Percentiles rank a stretch among this genome's conserved stretches.
phyloP scores from a whole-genome alignment of 495 filamentous ascomycete species.

The Thermochaetoides thermophila region DNA sequence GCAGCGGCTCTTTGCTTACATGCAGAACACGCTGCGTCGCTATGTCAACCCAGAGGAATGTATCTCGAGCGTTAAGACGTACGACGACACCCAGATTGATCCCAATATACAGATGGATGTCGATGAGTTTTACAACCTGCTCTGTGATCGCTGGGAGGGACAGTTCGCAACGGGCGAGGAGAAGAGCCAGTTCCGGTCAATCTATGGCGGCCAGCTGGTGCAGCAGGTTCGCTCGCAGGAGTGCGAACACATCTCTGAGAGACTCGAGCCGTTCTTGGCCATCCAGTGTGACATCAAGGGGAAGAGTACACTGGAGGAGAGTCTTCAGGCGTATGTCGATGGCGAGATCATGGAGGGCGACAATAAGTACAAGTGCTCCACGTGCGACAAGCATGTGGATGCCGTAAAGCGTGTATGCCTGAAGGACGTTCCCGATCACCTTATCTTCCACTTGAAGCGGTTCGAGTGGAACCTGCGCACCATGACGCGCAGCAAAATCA shows the following conservation, averaged over 20 bases:
- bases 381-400: constrained; percentile 79
- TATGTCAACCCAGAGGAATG: constrained; percentile 58
- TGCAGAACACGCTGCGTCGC: constrained; percentile 69
- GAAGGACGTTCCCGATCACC: constrained; percentile 83
- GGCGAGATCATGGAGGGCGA: constrained; percentile 96
- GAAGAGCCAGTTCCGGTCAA: constrained; percentile 64
- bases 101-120: constrained; percentile 91
- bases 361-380: constrained; percentile 95
- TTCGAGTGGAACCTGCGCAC: constrained; percentile 89
- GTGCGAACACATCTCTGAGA: constrained; percentile 84
- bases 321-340: constrained; percentile 83
- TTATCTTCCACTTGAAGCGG: constrained; percentile 93
- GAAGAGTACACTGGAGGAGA: constrained; percentile 70
- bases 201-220: constrained; percentile 83
- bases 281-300: constrained; percentile 97
- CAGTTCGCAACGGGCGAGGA: constrained; percentile 53
- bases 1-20: constrained; percentile 63
- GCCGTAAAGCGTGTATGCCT: constrained; percentile 88
- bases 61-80: constrained; percentile 62
- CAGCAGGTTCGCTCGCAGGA: constrained; percentile 94
- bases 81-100: constrained; percentile 75
- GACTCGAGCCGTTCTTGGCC: constrained; percentile 80
- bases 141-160: constrained; percentile 83
- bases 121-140: constrained; percentile 89
- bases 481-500: constrained; percentile 81